Evolutionary conservation across 805 yeast species (phyloP).

Genomic region (Myxozyma geophila): DNA sequence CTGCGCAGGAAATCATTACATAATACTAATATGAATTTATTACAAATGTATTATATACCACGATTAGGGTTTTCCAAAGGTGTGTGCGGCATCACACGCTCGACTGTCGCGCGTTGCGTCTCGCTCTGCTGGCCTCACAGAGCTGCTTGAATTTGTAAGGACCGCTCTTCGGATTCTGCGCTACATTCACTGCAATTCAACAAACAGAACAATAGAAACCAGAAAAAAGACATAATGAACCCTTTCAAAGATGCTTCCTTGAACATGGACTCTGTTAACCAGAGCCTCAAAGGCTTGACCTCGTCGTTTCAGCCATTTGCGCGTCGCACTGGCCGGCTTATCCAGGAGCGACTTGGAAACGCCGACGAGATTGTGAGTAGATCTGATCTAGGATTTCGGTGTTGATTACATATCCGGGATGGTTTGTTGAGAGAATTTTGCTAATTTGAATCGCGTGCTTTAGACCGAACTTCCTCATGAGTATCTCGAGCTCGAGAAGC

Average conservation of each 20-base stretch:
- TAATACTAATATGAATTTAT: no score
- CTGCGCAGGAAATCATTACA: no score
- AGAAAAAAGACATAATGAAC: slow-evolving; percentile 17
- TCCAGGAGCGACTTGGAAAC: slow-evolving; percentile 79
- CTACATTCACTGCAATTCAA: not conserved
- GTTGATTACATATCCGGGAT: not conserved
- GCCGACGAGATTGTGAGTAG: slow-evolving; percentile 65
- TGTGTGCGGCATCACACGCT: slow-evolving; percentile 1
- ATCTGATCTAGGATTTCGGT: not conserved
- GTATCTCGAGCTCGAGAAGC: slow-evolving; percentile 72
- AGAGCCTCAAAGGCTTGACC: slow-evolving; percentile 48
- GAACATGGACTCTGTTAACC: slow-evolving; percentile 44
- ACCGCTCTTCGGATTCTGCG: not conserved
- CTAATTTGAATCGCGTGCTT: not conserved
- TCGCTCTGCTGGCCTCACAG: not conserved
- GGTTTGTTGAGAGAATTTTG: not conserved
- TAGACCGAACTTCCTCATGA: slow-evolving; percentile 79
- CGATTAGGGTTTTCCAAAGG: not conserved
- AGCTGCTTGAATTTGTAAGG: not conserved
- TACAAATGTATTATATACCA: not conserved
- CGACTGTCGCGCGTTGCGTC: not conserved
- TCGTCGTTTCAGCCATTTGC: slow-evolving; percentile 70
- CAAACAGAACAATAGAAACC: not conserved
- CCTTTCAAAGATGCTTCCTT: slow-evolving; percentile 22
- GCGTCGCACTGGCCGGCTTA: slow-evolving; percentile 75